Percentiles rank a stretch among this genome's conserved stretches.
phyloP scores from a whole-genome alignment of 768 basidiomycete genomes.

The Lepiota brunneoincarnata region DNA sequence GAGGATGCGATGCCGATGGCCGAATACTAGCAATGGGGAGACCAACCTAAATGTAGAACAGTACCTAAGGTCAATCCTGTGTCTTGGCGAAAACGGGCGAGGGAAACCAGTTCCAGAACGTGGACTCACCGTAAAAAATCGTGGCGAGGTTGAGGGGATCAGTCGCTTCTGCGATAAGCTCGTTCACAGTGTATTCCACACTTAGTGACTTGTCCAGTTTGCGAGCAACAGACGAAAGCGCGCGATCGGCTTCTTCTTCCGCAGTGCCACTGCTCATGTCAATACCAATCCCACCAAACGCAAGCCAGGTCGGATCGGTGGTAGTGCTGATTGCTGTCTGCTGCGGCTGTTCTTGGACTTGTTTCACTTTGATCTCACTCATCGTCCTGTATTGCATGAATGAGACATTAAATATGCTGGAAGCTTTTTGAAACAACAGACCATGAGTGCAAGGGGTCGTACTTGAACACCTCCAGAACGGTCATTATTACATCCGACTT shows the following conservation, averaged over 20 bases:
- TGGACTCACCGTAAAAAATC: constrained; percentile 60
- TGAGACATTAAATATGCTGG: neutral
- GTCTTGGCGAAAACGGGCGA: neutral
- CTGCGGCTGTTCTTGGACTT: constrained; percentile 47
- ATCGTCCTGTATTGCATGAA: constrained; percentile 53
- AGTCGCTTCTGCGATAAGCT: constrained; percentile 86
- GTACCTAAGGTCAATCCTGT: neutral
- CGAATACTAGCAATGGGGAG: neutral
- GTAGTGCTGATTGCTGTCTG: constrained; percentile 22
- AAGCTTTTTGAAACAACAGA: constrained; percentile 27
- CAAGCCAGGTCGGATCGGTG: constrained; percentile 22
- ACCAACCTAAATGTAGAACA: constrained; percentile 4
- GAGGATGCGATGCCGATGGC: neutral
- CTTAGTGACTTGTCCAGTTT: constrained; percentile 86
- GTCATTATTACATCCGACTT: constrained; percentile 89
- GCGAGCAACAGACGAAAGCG: constrained; percentile 71
- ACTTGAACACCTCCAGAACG: constrained; percentile 93
- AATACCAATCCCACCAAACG: constrained; percentile 47
- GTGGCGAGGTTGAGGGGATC: constrained; percentile 70
- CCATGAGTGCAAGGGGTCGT: constrained; percentile 95
- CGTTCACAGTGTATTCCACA: constrained; percentile 92
- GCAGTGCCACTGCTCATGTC: constrained; percentile 65
- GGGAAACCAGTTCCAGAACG: neutral
- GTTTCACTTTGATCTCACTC: constrained; percentile 70
- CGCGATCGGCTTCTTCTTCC: constrained; percentile 88